Conservation (phyloP, 495 filamentous ascomycete species). For the Penicillium dipodomyicola region DNA sequence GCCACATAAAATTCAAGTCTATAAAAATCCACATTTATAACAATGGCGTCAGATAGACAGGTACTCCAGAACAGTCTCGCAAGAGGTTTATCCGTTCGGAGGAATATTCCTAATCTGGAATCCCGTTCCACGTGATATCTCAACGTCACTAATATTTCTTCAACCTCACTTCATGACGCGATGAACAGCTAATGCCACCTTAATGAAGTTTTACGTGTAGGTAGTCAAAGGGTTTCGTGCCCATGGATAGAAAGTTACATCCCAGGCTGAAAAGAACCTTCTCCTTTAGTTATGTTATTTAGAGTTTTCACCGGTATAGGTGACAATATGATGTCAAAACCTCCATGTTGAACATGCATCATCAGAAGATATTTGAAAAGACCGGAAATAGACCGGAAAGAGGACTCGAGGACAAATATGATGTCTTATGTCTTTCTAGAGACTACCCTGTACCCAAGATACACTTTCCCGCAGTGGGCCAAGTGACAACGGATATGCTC, state of each 20-base stretch:
- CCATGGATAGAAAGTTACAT: background rate
- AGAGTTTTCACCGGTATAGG: background rate
- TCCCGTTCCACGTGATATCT: too few species aligned
- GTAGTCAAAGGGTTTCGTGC: background rate
- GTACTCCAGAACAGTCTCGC: background rate
- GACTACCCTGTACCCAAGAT: background rate
- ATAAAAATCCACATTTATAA: too few species aligned
- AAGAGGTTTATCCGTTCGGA: background rate
- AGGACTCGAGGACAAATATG: background rate
- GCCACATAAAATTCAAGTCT: too few species aligned
- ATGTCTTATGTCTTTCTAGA: background rate
- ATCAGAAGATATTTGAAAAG: background rate
- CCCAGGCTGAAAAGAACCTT: background rate
- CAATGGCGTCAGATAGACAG: background rate
- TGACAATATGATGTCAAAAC: background rate
- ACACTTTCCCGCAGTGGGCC: background rate
- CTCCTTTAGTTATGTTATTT: background rate
- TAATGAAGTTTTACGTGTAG: background rate
- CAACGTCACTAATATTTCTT: background rate
- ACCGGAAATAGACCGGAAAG: background rate
- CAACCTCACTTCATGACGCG: conserved; percentile 7
- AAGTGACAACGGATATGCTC: background rate
- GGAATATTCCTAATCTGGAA: background rate
- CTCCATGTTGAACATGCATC: background rate
- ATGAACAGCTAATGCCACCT: background rate